A percentile compares a stretch with the other conserved stretches of the same genome.
Evolutionary conservation across 345 rosid species (phyloP).

Genomic region (Gossypium longicalyx): DNA sequence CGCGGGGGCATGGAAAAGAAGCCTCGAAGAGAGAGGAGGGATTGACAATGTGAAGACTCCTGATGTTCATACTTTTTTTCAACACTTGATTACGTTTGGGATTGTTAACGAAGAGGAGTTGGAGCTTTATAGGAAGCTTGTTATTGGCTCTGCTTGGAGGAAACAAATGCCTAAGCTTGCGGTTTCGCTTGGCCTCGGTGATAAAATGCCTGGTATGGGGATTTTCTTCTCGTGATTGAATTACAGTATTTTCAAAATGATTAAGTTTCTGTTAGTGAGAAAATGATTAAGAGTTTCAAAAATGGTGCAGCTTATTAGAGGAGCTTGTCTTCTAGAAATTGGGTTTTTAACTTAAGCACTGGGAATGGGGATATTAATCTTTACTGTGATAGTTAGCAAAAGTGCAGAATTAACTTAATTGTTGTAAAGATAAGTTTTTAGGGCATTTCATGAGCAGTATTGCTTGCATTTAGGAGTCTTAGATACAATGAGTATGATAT

Average conservation of each 20-base stretch:
- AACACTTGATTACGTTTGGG: conserved; percentile 91
- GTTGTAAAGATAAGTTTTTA: neutral
- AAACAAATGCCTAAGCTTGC: conserved; percentile 99
- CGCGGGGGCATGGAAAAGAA: conserved; percentile 89
- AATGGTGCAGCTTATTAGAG: no score
- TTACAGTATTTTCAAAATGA: neutral
- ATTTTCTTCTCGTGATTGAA: neutral
- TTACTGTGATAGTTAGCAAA: neutral
- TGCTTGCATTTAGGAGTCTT: neutral
- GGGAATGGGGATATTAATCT: neutral
- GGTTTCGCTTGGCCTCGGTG: conserved; percentile 83
- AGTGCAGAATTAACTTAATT: neutral
- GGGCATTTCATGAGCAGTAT: neutral
- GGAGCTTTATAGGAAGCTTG: conserved; percentile 79
- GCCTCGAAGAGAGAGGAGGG: conserved; percentile 88
- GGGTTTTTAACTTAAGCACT: neutral
- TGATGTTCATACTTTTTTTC: conserved; percentile 94
- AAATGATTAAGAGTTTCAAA: neutral
- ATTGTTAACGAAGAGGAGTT: conserved; percentile 79
- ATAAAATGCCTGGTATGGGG: conserved; percentile 85
- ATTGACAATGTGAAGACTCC: conserved; percentile 93
- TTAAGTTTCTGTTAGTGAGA: neutral
- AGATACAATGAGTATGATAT: neutral
- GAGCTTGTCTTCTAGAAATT: neutral
- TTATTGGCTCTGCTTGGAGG: conserved; percentile 92